phyloP scores from a whole-genome alignment of 1,284 basidiomycete genomes.

The Stygiomarasmius scandens region DNA sequence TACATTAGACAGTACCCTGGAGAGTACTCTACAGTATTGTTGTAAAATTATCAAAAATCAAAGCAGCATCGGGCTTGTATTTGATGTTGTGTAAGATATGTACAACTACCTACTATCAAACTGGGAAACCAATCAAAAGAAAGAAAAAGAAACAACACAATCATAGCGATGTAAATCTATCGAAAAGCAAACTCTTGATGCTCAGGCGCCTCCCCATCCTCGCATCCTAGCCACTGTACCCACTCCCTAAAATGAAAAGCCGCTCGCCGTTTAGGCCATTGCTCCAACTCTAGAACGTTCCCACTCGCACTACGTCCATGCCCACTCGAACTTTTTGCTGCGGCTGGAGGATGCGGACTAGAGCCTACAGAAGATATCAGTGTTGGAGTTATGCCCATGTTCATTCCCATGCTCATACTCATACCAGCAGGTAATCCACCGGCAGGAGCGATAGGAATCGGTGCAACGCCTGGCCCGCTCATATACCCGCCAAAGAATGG shows the following conservation, averaged over 20 bases:
- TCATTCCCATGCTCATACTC: not conserved
- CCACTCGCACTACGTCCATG: not conserved
- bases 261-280: conserved; percentile 57
- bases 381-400: not conserved
- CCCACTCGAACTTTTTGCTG: not conserved
- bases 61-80: too few relatives aligned
- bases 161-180: too few relatives aligned
- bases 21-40: too few relatives aligned
- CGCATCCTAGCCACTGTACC: conserved; percentile 63
- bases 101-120: too few relatives aligned
- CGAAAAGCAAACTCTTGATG: conserved; percentile 11
- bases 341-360: not conserved
- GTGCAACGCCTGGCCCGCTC: not conserved
- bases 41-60: not conserved
- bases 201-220: conserved; percentile 31
- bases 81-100: too few relatives aligned
- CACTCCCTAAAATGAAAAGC: conserved; percentile 58
- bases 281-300: conserved; percentile 43
- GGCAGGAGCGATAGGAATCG: not conserved
- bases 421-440: not conserved
- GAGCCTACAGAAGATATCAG: not conserved
- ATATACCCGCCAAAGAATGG: not conserved
- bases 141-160: too few relatives aligned
- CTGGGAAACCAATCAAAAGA: too few relatives aligned
- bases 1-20: too few relatives aligned